Evolutionary conservation across 2,329 filamentous ascomycete genomes (phyloP).

Genomic region (Dothideomycetidae sp.): DNA sequence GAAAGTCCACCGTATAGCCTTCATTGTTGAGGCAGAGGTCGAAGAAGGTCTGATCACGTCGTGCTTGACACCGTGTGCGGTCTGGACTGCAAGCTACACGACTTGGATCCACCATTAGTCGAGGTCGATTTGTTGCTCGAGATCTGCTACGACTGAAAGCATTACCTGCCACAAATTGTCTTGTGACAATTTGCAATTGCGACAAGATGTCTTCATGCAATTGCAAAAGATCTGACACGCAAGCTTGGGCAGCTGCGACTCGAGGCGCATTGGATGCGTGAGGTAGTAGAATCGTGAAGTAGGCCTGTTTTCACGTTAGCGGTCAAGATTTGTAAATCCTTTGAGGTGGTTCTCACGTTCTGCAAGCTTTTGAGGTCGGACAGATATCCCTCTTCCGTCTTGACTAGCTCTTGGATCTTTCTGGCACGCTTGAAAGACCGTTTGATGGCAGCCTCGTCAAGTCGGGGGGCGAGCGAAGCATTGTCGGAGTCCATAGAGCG

Average conservation of each 20-base stretch:
- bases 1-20: slow-evolving; percentile 24
- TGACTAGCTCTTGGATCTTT: slow-evolving; percentile 72
- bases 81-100: slow-evolving; percentile 13
- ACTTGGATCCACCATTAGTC: background rate
- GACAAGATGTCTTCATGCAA: slow-evolving; percentile 71
- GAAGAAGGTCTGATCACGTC: slow-evolving; percentile 30
- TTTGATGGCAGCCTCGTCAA: slow-evolving; percentile 56
- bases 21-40: slow-evolving; percentile 30
- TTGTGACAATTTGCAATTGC: slow-evolving; percentile 43
- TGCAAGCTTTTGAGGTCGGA: slow-evolving; percentile 73
- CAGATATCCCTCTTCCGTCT: slow-evolving; percentile 79
- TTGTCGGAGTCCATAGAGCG: slow-evolving; percentile 44
- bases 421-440: slow-evolving; percentile 62
- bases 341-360: slow-evolving; percentile 53
- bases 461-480: slow-evolving; percentile 28
- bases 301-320: slow-evolving; percentile 23
- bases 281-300: slow-evolving; percentile 28
- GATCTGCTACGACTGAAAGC: background rate
- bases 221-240: slow-evolving; percentile 54
- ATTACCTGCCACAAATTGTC: background rate
- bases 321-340: too few relatives aligned
- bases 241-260: slow-evolving; percentile 17
- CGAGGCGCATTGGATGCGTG: slow-evolving; percentile 12
- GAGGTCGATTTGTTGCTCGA: slow-evolving; percentile 12
- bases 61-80: slow-evolving; percentile 17